phyloP scores from a whole-genome alignment of 2,329 filamentous ascomycete genomes.

The Xylariaceae sp. region DNA sequence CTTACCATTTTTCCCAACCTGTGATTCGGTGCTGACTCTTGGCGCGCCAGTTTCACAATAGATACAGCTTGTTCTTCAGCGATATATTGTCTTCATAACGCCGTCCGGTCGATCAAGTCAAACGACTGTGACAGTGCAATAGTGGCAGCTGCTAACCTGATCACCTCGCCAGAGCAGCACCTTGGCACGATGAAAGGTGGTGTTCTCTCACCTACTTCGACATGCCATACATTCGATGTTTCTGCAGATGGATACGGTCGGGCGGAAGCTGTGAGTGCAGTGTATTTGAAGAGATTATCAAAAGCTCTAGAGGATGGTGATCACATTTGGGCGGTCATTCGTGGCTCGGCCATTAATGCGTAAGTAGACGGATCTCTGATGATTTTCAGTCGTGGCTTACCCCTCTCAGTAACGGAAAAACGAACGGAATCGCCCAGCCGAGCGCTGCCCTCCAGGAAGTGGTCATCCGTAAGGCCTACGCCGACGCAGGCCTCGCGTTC shows the following conservation, averaged over 20 bases:
- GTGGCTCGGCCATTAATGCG: conserved; percentile 18
- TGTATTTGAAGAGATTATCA: conserved; percentile 42
- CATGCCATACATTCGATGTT: conserved; percentile 38
- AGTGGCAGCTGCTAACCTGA: conserved; percentile 26
- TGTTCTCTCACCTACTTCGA: conserved; percentile 35
- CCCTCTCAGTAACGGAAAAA: conserved; percentile 34
- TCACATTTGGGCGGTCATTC: conserved; percentile 16
- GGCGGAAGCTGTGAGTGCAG: conserved; percentile 42
- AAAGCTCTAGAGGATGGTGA: conserved; percentile 33
- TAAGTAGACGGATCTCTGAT: too few species aligned
- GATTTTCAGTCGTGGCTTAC: too few species aligned
- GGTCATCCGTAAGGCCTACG: conserved; percentile 35
- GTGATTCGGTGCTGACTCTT: neutral
- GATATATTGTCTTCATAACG: conserved; percentile 23
- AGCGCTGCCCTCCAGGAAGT: conserved; percentile 31
- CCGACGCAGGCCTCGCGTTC: conserved; percentile 26
- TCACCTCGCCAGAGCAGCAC: conserved; percentile 21
- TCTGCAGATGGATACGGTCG: conserved; percentile 47
- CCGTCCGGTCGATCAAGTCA: conserved; percentile 13
- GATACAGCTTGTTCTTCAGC: conserved; percentile 34
- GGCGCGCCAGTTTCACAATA: conserved; percentile 11
- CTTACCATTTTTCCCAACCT: neutral
- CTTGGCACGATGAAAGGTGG: conserved; percentile 21
- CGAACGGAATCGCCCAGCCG: conserved; percentile 44
- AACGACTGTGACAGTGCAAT: conserved; percentile 25